Conservation (phyloP, 768 basidiomycete species). For the Coprinopsis strossmayeri region DNA sequence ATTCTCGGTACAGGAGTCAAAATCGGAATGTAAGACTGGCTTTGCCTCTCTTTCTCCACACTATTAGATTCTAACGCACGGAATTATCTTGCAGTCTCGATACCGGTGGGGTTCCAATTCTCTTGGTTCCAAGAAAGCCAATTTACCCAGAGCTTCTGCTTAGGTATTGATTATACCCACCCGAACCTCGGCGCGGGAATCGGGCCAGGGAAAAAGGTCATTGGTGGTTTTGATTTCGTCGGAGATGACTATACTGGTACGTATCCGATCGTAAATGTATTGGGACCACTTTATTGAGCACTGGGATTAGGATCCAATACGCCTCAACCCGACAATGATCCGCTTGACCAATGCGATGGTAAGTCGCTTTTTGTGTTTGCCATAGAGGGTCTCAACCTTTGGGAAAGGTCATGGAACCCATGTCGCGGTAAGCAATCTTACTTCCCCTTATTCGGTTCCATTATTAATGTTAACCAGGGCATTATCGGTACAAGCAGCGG, state of each 20-base stretch:
- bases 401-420: conserved; percentile 44
- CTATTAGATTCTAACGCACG: neutral
- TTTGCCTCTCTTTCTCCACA: neutral
- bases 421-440: conserved; percentile 33
- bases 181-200: conserved; percentile 48
- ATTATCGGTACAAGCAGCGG: conserved; percentile 57
- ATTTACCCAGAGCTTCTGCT: conserved; percentile 1
- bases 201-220: conserved; percentile 46
- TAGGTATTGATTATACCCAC: conserved; percentile 50
- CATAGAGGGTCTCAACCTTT: neutral
- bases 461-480: conserved; percentile 25
- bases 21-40: conserved; percentile 49
- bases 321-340: conserved; percentile 45
- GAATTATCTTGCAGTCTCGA: conserved; percentile 34
- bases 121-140: neutral
- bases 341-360: conserved; percentile 46
- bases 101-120: conserved; percentile 23
- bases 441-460: conserved; percentile 16
- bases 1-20: conserved; percentile 60
- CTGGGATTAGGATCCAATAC: conserved; percentile 29
- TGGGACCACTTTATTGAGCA: neutral
- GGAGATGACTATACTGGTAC: conserved; percentile 46
- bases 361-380: conserved; percentile 4
- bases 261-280: neutral
- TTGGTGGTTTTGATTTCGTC: conserved; percentile 53